Percentiles rank a stretch among this genome's conserved stretches.
phyloP scores from a whole-genome alignment of 805 yeast genomes.

The Metschnikowia drakensbergensis region DNA sequence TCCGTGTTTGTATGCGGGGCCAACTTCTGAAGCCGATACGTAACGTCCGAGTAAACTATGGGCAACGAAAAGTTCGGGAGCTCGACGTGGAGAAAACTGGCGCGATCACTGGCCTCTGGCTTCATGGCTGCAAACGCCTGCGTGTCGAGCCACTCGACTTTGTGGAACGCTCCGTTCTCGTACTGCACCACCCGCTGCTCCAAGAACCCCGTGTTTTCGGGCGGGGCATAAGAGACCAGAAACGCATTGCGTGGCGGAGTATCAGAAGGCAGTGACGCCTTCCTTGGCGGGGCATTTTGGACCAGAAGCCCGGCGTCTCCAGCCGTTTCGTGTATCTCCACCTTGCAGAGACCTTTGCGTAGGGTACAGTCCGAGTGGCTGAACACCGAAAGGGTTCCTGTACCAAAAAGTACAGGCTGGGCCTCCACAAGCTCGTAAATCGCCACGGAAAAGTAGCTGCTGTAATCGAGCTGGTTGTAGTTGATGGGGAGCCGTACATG shows the following conservation, averaged over 20 bases:
- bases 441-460: constrained; percentile 55
- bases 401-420: constrained; percentile 51
- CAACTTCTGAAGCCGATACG: constrained; percentile 24
- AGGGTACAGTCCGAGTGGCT: constrained; percentile 50
- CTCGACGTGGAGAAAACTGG: constrained; percentile 29
- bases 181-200: constrained; percentile 48
- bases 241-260: too few relatives aligned
- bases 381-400: constrained; percentile 58
- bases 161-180: constrained; percentile 61
- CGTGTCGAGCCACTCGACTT: constrained; percentile 72
- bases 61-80: constrained; percentile 68
- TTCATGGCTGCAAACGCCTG: constrained; percentile 51
- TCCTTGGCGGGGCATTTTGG: too few relatives aligned
- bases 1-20: constrained; percentile 7
- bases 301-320: too few relatives aligned
- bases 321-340: constrained; percentile 12
- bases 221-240: constrained; percentile 19
- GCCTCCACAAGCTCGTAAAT: constrained; percentile 68
- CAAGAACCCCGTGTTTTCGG: not conserved
- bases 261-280: too few relatives aligned
- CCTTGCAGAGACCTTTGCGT: constrained; percentile 66
- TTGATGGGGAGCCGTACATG: constrained; percentile 71
- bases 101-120: not conserved
- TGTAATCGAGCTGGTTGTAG: constrained; percentile 65
- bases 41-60: constrained; percentile 60